phyloP scores from a whole-genome alignment of 2,329 filamentous ascomycete species.

The Rhynchosporium graminicola region DNA sequence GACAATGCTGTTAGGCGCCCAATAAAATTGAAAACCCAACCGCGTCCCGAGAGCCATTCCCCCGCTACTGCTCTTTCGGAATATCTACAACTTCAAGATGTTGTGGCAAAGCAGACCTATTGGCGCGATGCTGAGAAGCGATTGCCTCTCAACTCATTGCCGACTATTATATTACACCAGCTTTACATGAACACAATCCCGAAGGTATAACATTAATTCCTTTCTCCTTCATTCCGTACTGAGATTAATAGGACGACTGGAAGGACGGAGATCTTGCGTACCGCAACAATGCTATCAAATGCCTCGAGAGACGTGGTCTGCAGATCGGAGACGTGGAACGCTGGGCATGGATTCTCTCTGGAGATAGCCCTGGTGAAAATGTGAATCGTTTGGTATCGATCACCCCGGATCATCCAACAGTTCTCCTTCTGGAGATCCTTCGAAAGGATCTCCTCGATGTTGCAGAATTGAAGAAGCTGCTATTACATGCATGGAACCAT shows the following conservation, averaged over 20 bases:
- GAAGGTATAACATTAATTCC: constrained; percentile 12
- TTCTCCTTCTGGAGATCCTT: constrained; percentile 37
- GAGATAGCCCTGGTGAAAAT: constrained; percentile 27
- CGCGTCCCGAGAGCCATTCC: neutral
- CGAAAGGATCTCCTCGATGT: constrained; percentile 29
- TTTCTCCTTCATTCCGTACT: neutral
- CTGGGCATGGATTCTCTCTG: constrained; percentile 38
- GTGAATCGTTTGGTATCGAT: constrained; percentile 32
- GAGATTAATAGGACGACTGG: constrained; percentile 11
- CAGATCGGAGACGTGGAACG: constrained; percentile 31
- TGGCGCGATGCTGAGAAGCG: constrained; percentile 20
- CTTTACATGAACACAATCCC: constrained; percentile 20
- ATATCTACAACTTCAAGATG: constrained; percentile 28
- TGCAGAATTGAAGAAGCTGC: constrained; percentile 18
- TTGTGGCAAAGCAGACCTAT: constrained; percentile 15
- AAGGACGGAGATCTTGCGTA: constrained; percentile 10
- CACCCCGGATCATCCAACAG: constrained; percentile 24
- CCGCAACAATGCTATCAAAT: neutral
- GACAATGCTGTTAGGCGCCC: neutral
- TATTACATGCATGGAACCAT: constrained; percentile 20
- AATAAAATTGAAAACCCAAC: neutral
- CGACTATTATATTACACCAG: constrained; percentile 24
- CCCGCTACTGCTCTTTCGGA: constrained; percentile 16
- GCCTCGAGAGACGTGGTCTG: constrained; percentile 25
- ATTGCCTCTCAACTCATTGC: constrained; percentile 17